A percentile compares a stretch with the other conserved stretches of the same genome.
Evolutionary conservation across 805 yeast genomes (phyloP).

Genomic region (Metschnikowia anglica): DNA sequence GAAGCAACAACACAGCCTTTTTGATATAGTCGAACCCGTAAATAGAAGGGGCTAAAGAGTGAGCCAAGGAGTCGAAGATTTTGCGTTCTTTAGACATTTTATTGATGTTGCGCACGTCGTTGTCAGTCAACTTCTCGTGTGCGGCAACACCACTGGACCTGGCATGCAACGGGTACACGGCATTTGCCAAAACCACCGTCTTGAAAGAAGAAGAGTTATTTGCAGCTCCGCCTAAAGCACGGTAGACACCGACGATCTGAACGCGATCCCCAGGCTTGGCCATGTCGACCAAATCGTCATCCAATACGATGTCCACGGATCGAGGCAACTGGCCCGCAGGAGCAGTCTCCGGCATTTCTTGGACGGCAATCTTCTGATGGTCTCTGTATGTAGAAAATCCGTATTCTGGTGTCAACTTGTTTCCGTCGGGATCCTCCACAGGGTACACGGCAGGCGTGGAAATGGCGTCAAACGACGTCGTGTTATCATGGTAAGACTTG

Average conservation of each 20-base stretch:
- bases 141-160: slow-evolving; percentile 83
- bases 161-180: slow-evolving; percentile 84
- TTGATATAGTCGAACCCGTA: slow-evolving; percentile 91
- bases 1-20: slow-evolving; percentile 84
- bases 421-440: slow-evolving; percentile 88
- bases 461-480: slow-evolving; percentile 84
- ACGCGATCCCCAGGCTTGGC: slow-evolving; percentile 96
- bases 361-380: slow-evolving; percentile 89
- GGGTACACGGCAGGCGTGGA: slow-evolving; percentile 86
- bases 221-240: slow-evolving; percentile 78
- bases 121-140: slow-evolving; percentile 65
- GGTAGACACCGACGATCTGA: slow-evolving; percentile 89
- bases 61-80: slow-evolving; percentile 75
- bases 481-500: slow-evolving; percentile 88
- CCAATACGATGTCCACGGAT: slow-evolving; percentile 86
- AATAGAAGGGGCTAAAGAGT: slow-evolving; percentile 92
- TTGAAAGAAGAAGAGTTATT: slow-evolving; percentile 66
- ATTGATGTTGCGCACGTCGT: slow-evolving; percentile 84
- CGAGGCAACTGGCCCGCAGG: slow-evolving; percentile 98
- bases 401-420: slow-evolving; percentile 84
- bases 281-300: slow-evolving; percentile 89
- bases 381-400: slow-evolving; percentile 91
- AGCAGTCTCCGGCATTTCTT: slow-evolving; percentile 96
- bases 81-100: slow-evolving; percentile 66
- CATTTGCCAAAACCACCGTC: slow-evolving; percentile 84